phyloP scores from a whole-genome alignment of 1,139 yeast genomes.

The Hansenula sp. region DNA sequence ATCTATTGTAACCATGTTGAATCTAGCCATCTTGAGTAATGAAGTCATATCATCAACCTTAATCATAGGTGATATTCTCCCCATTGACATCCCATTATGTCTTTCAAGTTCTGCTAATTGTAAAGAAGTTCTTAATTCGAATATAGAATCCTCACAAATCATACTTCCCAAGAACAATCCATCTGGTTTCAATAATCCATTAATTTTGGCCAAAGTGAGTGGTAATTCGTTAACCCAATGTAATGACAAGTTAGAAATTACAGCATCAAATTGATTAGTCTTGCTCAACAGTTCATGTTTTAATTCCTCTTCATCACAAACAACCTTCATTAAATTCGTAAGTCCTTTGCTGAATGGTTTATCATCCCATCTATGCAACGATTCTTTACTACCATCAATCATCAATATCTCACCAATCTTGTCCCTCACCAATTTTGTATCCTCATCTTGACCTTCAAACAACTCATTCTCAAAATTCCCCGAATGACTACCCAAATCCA shows the following conservation, averaged over 20 bases:
- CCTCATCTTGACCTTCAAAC: conserved; percentile 33
- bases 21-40: conserved; percentile 69
- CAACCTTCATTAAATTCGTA: conserved; percentile 41
- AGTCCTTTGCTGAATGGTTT: conserved; percentile 38
- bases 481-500: conserved; percentile 73
- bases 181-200: conserved; percentile 67
- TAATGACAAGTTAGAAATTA: conserved; percentile 65
- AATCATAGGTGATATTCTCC: conserved; percentile 77
- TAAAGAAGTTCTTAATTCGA: conserved; percentile 72
- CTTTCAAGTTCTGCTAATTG: conserved; percentile 83
- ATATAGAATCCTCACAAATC: conserved; percentile 81
- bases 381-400: conserved; percentile 58
- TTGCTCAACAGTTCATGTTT: conserved; percentile 35
- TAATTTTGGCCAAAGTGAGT: conserved; percentile 49
- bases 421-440: conserved; percentile 43
- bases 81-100: conserved; percentile 66
- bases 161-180: conserved; percentile 82
- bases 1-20: conserved; percentile 76
- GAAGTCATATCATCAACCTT: conserved; percentile 75
- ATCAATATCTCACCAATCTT: conserved; percentile 56
- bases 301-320: conserved; percentile 65
- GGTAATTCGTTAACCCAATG: conserved; percentile 91
- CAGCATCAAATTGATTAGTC: conserved; percentile 58
- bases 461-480: conserved; percentile 51
- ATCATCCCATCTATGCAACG: conserved; percentile 40